A percentile compares a stretch with the other conserved stretches of the same genome.
These are phyloP conservation scores for Mortierella sp. DNA, from an alignment of 371 early-diverging fungal species.

Conservation along the genomic window DNA sequence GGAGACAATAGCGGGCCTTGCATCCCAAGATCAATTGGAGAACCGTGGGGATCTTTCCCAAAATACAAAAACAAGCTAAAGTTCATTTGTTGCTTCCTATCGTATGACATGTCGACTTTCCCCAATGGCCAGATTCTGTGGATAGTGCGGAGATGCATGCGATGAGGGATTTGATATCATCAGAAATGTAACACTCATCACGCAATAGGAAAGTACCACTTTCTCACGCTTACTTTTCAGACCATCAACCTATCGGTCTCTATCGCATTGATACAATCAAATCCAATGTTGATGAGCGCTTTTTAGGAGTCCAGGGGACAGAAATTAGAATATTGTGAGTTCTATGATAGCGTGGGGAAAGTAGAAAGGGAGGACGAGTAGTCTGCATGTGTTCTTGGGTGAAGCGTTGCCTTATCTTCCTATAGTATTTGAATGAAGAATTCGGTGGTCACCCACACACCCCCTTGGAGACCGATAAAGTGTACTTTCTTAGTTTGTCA, in stretches of 20 bases:
- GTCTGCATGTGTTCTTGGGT: background rate
- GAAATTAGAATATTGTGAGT: background rate
- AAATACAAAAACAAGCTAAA: background rate
- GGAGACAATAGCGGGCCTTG: background rate
- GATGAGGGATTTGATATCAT: background rate
- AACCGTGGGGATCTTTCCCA: constrained; percentile 26
- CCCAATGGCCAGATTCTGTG: background rate
- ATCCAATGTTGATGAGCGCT: background rate
- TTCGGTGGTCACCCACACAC: constrained; percentile 8
- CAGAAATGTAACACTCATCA: constrained; percentile 6
- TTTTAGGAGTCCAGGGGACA: background rate
- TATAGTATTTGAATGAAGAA: constrained; percentile 4
- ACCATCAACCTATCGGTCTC: background rate
- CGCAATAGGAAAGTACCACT: constrained; percentile 9
- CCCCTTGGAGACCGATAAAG: constrained; percentile 7
- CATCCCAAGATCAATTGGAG: constrained; percentile 16
- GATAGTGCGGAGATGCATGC: background rate
- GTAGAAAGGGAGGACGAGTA: background rate
- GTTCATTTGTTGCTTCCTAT: background rate
- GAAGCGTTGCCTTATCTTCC: constrained; percentile 15
- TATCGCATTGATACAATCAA: background rate
- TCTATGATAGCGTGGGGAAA: background rate
- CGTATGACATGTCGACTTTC: background rate
- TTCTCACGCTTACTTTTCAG: constrained; percentile 31
- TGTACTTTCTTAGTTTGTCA: background rate